Conservation (phyloP, 2,329 filamentous ascomycete genomes). For the Phaeosphaeriaceae sp. region DNA sequence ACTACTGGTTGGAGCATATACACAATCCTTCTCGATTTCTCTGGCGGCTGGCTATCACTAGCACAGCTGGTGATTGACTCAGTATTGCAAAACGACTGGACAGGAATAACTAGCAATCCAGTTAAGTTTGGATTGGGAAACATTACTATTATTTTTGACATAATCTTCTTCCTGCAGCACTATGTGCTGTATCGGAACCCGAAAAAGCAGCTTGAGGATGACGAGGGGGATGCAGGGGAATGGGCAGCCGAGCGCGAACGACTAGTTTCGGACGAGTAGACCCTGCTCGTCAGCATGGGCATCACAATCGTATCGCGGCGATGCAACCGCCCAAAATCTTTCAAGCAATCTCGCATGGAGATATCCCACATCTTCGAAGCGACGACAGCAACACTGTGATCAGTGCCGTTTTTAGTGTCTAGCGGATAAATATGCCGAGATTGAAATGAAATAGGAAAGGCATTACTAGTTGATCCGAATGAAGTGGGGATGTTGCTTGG, state of each 20-base stretch:
- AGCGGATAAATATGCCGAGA: no score
- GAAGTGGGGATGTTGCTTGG: no score
- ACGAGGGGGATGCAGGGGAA: slow-evolving; percentile 35
- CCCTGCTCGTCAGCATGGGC: neutral
- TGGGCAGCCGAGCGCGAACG: slow-evolving; percentile 29
- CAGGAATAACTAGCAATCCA: slow-evolving; percentile 87
- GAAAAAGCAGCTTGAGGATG: slow-evolving; percentile 32
- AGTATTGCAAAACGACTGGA: slow-evolving; percentile 84
- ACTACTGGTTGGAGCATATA: slow-evolving; percentile 87
- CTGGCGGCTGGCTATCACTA: slow-evolving; percentile 81
- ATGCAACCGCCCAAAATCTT: neutral
- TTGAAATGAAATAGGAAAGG: no score
- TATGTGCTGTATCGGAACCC: slow-evolving; percentile 72
- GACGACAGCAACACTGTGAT: no score
- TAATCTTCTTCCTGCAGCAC: slow-evolving; percentile 87
- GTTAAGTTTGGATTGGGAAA: slow-evolving; percentile 89
- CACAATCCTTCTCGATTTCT: slow-evolving; percentile 83
- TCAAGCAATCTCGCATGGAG: no score
- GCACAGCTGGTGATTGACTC: slow-evolving; percentile 85
- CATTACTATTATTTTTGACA: slow-evolving; percentile 83
- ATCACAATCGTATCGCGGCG: neutral
- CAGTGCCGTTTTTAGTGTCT: no score
- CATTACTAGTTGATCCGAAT: no score
- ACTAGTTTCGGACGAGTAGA: slow-evolving; percentile 25
- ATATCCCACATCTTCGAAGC: no score